phyloP scores from a whole-genome alignment of 2,329 filamentous ascomycete genomes.

The Colletotrichum musae region DNA sequence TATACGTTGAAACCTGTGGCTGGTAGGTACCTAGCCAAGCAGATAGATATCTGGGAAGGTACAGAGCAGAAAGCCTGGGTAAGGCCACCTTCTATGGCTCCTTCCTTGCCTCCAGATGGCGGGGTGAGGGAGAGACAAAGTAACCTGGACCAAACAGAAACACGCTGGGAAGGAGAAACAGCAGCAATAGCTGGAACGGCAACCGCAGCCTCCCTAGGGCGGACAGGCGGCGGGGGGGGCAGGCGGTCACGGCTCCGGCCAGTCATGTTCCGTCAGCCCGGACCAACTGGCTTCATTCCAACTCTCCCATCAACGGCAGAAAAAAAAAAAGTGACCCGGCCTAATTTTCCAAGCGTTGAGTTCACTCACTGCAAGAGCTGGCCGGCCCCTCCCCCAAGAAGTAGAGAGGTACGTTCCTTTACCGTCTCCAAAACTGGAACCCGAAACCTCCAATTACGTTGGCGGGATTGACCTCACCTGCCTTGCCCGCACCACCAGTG shows the following conservation, averaged over 20 bases:
- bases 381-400: no score
- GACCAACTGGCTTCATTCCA: slow-evolving; percentile 39
- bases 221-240: no score
- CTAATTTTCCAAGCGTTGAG: slow-evolving; percentile 41
- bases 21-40: no score
- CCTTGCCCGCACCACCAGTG: slow-evolving; percentile 30
- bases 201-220: no score
- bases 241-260: slow-evolving; percentile 5
- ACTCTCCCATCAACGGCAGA: slow-evolving; percentile 13
- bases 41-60: no score
- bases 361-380: slow-evolving; percentile 16
- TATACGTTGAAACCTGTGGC: neutral
- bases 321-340: slow-evolving; percentile 19
- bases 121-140: slow-evolving; percentile 17
- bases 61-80: no score
- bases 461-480: slow-evolving; percentile 37
- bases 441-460: slow-evolving; percentile 38
- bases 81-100: neutral
- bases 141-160: slow-evolving; percentile 9
- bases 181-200: neutral
- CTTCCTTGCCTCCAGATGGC: slow-evolving; percentile 13
- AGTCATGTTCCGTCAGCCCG: slow-evolving; percentile 28
- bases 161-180: neutral
- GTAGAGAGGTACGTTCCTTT: slow-evolving; percentile 8
- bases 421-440: slow-evolving; percentile 36